Base-by-base conservation (phyloP, 2,329 filamentous ascomycete genomes). In the Colletotrichum sp. region DNA sequence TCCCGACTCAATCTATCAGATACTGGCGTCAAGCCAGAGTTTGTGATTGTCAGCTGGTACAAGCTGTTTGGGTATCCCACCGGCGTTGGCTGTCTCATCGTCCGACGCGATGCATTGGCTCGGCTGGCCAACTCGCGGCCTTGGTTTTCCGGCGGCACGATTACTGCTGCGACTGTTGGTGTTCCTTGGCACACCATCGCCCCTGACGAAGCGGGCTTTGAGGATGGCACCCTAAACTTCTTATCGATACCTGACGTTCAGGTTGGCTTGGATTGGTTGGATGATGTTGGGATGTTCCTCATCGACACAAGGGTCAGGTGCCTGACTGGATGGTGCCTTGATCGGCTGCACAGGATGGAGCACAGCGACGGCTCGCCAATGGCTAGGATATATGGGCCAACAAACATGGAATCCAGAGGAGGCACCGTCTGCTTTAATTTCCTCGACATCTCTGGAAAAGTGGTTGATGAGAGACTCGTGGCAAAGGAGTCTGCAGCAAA, bases 51-150 rank as follows among this genome's bases (percentile, higher is more conserved):
- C 24, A 85, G 83, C 77, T 86, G 83, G 83, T 87, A 87, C 79
- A 87, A 86, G 73, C 74, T 86, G 10, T 86, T 87, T 71, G 85
- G 85, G 1, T 85, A 83, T 69, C 85, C 85, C 2, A 87, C 85
- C 3, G 85, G 85, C 0, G 82, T 86, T 1, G 85, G 85, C 7
- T 86, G 84, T 68, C 79, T 86, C 2, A 73, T 86, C 10, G 84
- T 82, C 0, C 81, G 82, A 16, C 79, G 78, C 2, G 79, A 81
- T 8, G 81, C 84, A 0, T 77, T 87, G 21, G 69, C 74, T 0
- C 77, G 80, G 1, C 79, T 87, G 3, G 64, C 75, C 7, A n/a
- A n/a, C 14, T 64, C 63, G 24, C 78, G 85, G 13, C 85, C 85
- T 1, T 86, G 85, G 83, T 87, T 86, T 71, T 77, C 82, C 0